Evolutionary conservation across 768 basidiomycete species (phyloP).

Genomic region (Leccinellum luteum): DNA sequence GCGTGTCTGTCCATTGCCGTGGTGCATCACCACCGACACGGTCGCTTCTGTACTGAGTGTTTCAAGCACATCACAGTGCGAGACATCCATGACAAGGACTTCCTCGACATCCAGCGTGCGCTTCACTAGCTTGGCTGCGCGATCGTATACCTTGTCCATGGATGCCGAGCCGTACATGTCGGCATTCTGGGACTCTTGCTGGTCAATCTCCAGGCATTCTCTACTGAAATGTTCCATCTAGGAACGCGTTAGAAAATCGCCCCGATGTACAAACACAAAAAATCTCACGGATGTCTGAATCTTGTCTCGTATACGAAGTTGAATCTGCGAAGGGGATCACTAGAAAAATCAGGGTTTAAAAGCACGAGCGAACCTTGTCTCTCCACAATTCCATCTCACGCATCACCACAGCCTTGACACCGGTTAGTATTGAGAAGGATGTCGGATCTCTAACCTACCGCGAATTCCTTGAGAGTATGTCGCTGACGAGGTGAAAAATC

Average conservation of each 20-base stretch:
- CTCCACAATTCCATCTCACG: slow-evolving; percentile 95
- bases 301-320: slow-evolving; percentile 83
- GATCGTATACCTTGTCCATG: slow-evolving; percentile 90
- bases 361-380: slow-evolving; percentile 61
- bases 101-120: slow-evolving; percentile 91
- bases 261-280: not conserved
- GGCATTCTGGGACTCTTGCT: slow-evolving; percentile 30
- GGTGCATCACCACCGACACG: slow-evolving; percentile 68
- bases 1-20: slow-evolving; percentile 55
- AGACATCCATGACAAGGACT: slow-evolving; percentile 89
- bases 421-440: slow-evolving; percentile 2
- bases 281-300: slow-evolving; percentile 80
- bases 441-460: slow-evolving; percentile 37
- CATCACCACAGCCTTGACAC: slow-evolving; percentile 71
- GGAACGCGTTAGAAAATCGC: not conserved
- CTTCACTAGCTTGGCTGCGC: slow-evolving; percentile 86
- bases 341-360: not conserved
- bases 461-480: slow-evolving; percentile 93
- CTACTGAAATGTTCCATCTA: slow-evolving; percentile 96
- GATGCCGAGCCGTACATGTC: slow-evolving; percentile 31
- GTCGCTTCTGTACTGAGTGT: slow-evolving; percentile 56
- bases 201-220: slow-evolving; percentile 89
- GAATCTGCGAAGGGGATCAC: slow-evolving; percentile 51
- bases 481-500: slow-evolving; percentile 89
- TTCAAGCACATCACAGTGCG: slow-evolving; percentile 85